These are phyloP conservation scores for Mycena rosella DNA, from an alignment of 768 basidiomycete genomes.

Conservation along the genomic window DNA sequence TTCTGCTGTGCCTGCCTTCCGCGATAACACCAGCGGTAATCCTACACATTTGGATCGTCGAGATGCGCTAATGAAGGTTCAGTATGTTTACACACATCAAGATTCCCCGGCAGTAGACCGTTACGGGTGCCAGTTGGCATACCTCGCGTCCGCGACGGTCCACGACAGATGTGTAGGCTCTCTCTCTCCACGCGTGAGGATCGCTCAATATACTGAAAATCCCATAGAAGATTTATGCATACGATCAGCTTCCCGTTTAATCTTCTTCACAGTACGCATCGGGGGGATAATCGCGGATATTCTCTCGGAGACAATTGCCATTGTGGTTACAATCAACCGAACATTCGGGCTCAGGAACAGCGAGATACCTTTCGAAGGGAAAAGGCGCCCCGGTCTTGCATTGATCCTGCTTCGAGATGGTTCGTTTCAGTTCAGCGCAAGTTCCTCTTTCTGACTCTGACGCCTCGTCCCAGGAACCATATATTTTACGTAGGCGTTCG, in stretches of 20 bases:
- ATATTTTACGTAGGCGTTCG: constrained; percentile 43
- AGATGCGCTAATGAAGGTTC: neutral
- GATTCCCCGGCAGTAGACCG: constrained; percentile 23
- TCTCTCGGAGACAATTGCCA: constrained; percentile 46
- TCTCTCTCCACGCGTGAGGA: neutral
- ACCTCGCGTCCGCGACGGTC: constrained; percentile 28
- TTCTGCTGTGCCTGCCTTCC: constrained; percentile 45
- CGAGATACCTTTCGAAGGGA: constrained; percentile 36
- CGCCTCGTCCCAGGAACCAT: constrained; percentile 33
- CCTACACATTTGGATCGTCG: neutral
- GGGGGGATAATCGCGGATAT: constrained; percentile 46
- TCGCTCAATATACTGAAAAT: neutral
- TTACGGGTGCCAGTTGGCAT: constrained; percentile 34
- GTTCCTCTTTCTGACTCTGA: constrained; percentile 10
- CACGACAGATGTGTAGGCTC: constrained; percentile 33
- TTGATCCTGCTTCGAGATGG: constrained; percentile 44
- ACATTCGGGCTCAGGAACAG: constrained; percentile 38
- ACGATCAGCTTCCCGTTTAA: neutral
- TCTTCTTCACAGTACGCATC: constrained; percentile 40
- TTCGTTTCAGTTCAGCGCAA: neutral
- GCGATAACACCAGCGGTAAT: constrained; percentile 44
- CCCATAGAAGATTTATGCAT: neutral
- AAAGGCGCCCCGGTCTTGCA: constrained; percentile 42
- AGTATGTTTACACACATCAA: constrained; percentile 37
- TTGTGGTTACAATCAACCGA: constrained; percentile 44